These are phyloP conservation scores for Scedosporium apiospermum DNA, from an alignment of 2,329 filamentous ascomycete genomes.

Conservation along the genomic window DNA sequence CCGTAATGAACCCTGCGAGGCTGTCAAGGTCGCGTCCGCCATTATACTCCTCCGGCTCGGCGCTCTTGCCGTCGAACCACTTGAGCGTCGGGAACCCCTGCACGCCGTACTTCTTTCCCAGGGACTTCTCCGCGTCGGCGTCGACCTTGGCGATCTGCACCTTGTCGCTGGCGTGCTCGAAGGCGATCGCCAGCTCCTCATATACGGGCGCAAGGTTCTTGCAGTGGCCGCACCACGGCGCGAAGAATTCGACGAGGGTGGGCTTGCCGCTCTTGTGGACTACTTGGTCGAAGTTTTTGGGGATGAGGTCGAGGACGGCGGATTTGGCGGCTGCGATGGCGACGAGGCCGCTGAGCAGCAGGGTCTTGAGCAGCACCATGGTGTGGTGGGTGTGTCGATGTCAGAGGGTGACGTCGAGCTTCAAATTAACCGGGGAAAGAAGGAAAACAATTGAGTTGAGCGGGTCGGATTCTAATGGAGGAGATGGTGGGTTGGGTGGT, in stretches of 20 bases:
- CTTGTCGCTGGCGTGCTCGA: conserved; percentile 60
- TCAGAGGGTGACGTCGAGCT: not conserved
- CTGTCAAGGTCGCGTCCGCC: conserved; percentile 82
- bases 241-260: conserved; percentile 95
- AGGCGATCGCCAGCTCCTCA: conserved; percentile 74
- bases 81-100: conserved; percentile 96
- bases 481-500: not conserved
- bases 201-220: conserved; percentile 93
- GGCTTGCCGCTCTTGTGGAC: conserved; percentile 90
- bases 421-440: too few species aligned
- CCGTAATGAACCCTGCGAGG: conserved; percentile 66
- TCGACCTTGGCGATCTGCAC: conserved; percentile 93
- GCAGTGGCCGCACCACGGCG: conserved; percentile 98
- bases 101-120: conserved; percentile 80
- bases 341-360: conserved; percentile 47
- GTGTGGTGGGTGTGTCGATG: conserved; percentile 9
- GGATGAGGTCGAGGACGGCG: conserved; percentile 81
- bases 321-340: conserved; percentile 58
- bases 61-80: conserved; percentile 93
- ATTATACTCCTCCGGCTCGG: conserved; percentile 75
- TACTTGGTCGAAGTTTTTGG: conserved; percentile 82
- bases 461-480: not conserved
- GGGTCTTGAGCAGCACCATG: conserved; percentile 52
- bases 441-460: too few species aligned
- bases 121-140: conserved; percentile 74